These are phyloP conservation scores for Stenocarpella maydis DNA, from an alignment of 2,329 filamentous ascomycete species.

Conservation along the genomic window DNA sequence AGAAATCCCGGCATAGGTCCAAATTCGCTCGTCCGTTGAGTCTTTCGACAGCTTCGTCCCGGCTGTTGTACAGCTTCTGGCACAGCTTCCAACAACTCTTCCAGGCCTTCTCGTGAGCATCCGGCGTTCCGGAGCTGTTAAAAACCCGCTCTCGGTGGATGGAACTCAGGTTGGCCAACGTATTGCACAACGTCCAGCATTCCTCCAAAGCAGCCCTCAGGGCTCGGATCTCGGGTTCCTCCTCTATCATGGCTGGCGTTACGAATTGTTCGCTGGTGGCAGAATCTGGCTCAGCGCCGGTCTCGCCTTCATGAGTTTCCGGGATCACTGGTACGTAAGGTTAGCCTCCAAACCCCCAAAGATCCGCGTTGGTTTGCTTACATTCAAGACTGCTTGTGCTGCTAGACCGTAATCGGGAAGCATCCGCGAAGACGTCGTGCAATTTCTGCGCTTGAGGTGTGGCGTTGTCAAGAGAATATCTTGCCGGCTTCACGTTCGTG, in stretches of 20 bases:
- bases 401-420: slow-evolving; percentile 66
- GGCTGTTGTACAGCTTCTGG: slow-evolving; percentile 84
- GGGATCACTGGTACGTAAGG: slow-evolving; percentile 58
- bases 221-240: slow-evolving; percentile 67
- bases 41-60: slow-evolving; percentile 73
- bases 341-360: slow-evolving; percentile 41
- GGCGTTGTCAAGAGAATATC: slow-evolving; percentile 72
- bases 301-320: slow-evolving; percentile 56
- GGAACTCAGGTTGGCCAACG: slow-evolving; percentile 83
- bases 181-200: slow-evolving; percentile 95
- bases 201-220: slow-evolving; percentile 82
- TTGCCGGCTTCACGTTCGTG: slow-evolving; percentile 73
- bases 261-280: slow-evolving; percentile 59
- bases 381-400: slow-evolving; percentile 81
- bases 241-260: slow-evolving; percentile 50
- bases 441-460: slow-evolving; percentile 87
- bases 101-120: slow-evolving; percentile 89
- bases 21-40: slow-evolving; percentile 77
- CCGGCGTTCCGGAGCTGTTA: slow-evolving; percentile 75
- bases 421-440: slow-evolving; percentile 72
- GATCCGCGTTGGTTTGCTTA: slow-evolving; percentile 49
- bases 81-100: slow-evolving; percentile 94
- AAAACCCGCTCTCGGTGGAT: slow-evolving; percentile 84
- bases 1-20: slow-evolving; percentile 90
- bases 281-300: slow-evolving; percentile 61